A percentile compares a stretch with the other conserved stretches of the same genome.
Conservation (phyloP, 768 basidiomycete species). For the Porpolomopsis calyptriformis region DNA sequence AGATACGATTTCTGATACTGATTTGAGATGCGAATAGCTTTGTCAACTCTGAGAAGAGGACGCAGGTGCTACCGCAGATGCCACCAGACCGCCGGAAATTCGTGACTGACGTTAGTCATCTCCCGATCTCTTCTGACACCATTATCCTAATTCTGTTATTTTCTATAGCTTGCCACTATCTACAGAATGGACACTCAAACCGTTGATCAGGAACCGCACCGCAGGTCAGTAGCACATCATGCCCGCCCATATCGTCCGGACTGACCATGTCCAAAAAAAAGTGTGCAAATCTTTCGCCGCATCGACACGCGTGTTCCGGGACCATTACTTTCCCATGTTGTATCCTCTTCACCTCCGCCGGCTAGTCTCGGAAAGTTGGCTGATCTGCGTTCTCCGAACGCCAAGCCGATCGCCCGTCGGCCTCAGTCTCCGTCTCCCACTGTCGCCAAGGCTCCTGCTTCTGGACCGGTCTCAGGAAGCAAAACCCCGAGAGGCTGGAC, state of each 20-base stretch:
- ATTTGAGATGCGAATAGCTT: conserved; percentile 37
- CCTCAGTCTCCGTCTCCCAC: background rate
- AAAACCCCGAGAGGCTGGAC: conserved; percentile 18
- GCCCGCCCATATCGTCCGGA: background rate
- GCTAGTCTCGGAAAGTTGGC: conserved; percentile 48
- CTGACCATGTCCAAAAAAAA: conserved; percentile 13
- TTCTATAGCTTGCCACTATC: conserved; percentile 51
- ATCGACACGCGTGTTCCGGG: conserved; percentile 72
- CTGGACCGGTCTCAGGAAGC: background rate
- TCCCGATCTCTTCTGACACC: conserved; percentile 2
- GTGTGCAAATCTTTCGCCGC: conserved; percentile 73
- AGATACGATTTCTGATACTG: conserved; percentile 5
- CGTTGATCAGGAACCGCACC: conserved; percentile 85
- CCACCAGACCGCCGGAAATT: conserved; percentile 72
- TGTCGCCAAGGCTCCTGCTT: conserved; percentile 7
- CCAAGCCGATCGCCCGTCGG: background rate
- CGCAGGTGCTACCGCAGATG: conserved; percentile 74
- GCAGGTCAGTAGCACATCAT: conserved; percentile 32
- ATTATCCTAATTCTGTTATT: conserved; percentile 33
- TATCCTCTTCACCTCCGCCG: conserved; percentile 21
- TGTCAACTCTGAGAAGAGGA: conserved; percentile 50
- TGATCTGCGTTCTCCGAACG: conserved; percentile 27
- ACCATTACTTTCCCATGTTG: conserved; percentile 51
- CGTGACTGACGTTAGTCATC: conserved; percentile 53
- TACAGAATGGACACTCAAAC: conserved; percentile 81